A percentile compares a stretch with the other conserved stretches of the same genome.
Conservation (phyloP, 192 early-diverging fungal genomes). For the Obelidium mucronatum region DNA sequence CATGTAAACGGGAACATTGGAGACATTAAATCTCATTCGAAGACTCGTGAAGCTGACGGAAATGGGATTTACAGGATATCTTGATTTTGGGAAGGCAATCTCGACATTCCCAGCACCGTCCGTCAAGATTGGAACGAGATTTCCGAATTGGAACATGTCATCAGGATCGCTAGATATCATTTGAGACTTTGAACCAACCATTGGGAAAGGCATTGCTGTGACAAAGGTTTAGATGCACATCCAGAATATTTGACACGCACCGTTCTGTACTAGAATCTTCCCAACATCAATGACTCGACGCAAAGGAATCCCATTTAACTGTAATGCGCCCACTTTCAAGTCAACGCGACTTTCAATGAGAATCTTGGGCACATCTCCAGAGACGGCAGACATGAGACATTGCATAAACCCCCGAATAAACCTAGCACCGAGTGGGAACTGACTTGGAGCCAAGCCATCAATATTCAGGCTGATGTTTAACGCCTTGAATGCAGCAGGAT, state of each 20-base stretch:
- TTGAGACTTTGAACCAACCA: too few relatives aligned
- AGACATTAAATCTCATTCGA: neutral
- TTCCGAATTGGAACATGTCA: too few relatives aligned
- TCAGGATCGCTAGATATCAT: too few relatives aligned
- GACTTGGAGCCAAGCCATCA: neutral
- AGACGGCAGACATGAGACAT: slow-evolving; percentile 12
- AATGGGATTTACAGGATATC: slow-evolving; percentile 2
- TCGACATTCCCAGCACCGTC: too few relatives aligned
- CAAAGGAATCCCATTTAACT: neutral
- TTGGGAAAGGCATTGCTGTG: too few relatives aligned
- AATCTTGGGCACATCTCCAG: slow-evolving; percentile 1
- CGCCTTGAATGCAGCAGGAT: neutral
- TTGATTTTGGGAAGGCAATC: neutral
- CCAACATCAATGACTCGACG: neutral
- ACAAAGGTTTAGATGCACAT: too few relatives aligned
- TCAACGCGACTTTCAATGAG: neutral
- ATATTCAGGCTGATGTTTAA: neutral
- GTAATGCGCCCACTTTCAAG: neutral
- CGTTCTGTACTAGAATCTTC: too few relatives aligned
- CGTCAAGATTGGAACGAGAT: too few relatives aligned
- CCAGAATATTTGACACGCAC: too few relatives aligned
- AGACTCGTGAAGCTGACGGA: neutral
- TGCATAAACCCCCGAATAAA: neutral
- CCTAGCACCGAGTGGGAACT: neutral
- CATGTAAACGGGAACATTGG: neutral